phyloP scores from a whole-genome alignment of 1,284 basidiomycete species.

The Hemileia vastatrix region DNA sequence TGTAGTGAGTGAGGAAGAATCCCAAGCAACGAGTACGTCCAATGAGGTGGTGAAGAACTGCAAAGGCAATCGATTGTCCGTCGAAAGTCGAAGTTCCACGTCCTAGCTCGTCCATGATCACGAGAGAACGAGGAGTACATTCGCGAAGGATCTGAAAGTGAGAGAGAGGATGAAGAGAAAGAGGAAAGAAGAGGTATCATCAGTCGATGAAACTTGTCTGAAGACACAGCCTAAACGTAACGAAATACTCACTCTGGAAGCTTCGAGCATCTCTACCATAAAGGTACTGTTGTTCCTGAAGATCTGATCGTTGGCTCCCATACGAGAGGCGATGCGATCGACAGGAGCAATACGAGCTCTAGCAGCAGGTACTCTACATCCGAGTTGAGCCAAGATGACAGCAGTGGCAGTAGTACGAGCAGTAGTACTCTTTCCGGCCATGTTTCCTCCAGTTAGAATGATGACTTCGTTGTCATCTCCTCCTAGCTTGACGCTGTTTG shows the following conservation, averaged over 20 bases:
- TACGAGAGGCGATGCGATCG: slow-evolving; percentile 38
- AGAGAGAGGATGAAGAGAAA: neutral
- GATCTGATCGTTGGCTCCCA: slow-evolving; percentile 40
- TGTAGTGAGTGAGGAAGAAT: slow-evolving; percentile 47
- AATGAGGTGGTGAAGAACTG: slow-evolving; percentile 11
- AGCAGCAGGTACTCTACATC: slow-evolving; percentile 31
- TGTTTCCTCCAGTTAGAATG: slow-evolving; percentile 41
- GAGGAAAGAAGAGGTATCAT: neutral
- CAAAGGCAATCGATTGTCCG: slow-evolving; percentile 13
- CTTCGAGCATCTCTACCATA: slow-evolving; percentile 40
- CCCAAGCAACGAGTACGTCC: slow-evolving; percentile 30
- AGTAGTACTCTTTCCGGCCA: slow-evolving; percentile 42
- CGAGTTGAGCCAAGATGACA: slow-evolving; percentile 35
- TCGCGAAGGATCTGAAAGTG: slow-evolving; percentile 30
- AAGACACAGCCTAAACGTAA: neutral
- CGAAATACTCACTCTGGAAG: slow-evolving; percentile 25
- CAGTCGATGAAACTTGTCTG: neutral
- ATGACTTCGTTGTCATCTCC: slow-evolving; percentile 9
- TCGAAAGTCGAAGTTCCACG: slow-evolving; percentile 16
- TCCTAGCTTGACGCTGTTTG: neutral
- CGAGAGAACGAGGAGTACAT: slow-evolving; percentile 26
- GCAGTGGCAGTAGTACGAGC: slow-evolving; percentile 35
- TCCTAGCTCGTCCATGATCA: slow-evolving; percentile 20
- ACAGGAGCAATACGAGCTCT: slow-evolving; percentile 29
- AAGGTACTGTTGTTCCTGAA: slow-evolving; percentile 37